Conservation (phyloP, 805 yeast genomes). For the Starmerella riodocensis region DNA sequence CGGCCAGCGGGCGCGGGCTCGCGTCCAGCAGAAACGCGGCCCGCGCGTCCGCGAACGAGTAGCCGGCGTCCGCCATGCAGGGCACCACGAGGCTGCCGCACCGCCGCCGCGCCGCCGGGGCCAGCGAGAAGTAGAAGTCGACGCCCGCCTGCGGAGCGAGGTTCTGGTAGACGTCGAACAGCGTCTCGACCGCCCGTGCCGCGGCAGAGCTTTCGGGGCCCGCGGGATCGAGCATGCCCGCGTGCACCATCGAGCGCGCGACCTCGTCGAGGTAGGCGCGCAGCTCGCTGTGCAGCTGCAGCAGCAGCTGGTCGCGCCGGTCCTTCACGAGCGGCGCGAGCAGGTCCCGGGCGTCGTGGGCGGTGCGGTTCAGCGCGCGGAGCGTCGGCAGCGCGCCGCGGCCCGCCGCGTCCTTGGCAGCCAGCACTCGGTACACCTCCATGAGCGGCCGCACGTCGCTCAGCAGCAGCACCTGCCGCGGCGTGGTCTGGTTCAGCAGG, state of each 20-base stretch:
- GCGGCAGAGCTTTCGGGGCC: neutral
- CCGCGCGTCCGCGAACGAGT: conserved; percentile 11
- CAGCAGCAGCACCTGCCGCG: conserved; percentile 11
- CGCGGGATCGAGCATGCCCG: neutral
- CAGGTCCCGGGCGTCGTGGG: conserved; percentile 15
- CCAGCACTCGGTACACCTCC: conserved; percentile 8
- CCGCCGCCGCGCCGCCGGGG: neutral
- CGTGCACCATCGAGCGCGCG: conserved; percentile 1
- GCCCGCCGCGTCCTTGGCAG: conserved; percentile 3
- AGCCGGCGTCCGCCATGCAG: conserved; percentile 18
- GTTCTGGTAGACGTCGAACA: conserved; percentile 16
- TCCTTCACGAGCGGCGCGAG: conserved; percentile 13
- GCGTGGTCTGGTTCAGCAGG: conserved; percentile 20
- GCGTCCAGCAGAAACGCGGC: conserved; percentile 4
- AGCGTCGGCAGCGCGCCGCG: conserved; percentile 6
- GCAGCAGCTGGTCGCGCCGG: conserved; percentile 3
- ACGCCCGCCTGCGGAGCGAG: conserved; percentile 20
- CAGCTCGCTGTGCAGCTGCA: conserved; percentile 5
- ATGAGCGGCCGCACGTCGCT: conserved; percentile 20
- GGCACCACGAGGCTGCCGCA: conserved; percentile 18
- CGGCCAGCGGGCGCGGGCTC: conserved; percentile 7
- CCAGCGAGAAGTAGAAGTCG: conserved; percentile 7
- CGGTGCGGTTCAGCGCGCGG: conserved; percentile 17
- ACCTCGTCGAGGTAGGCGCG: conserved; percentile 11
- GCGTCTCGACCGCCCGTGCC: conserved; percentile 5